phyloP scores from a whole-genome alignment of 257 asterid genomes.

The Fraxinus quadrangulata region DNA sequence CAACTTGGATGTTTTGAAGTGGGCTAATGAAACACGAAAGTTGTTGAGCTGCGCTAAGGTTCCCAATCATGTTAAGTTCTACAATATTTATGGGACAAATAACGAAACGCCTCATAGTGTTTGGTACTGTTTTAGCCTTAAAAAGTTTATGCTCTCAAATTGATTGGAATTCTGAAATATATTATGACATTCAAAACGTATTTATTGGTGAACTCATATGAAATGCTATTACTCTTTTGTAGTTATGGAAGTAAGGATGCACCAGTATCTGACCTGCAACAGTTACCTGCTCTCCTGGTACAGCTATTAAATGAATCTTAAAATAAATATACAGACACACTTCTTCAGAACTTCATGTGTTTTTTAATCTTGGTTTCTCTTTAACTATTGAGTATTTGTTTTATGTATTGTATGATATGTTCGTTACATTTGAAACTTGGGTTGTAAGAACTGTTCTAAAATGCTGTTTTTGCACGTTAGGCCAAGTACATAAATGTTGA shows the following conservation, averaged over 20 bases:
- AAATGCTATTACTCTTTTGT: conserved; percentile 31
- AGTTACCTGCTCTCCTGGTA: conserved; percentile 67
- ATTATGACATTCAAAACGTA: background rate
- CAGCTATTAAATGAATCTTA: conserved; percentile 11
- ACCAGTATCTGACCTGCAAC: conserved; percentile 75
- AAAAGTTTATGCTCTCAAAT: background rate
- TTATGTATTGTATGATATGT: background rate
- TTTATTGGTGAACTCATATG: conserved; percentile 3
- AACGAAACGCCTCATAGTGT: conserved; percentile 81
- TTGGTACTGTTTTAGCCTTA: conserved; percentile 46
- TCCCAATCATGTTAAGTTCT: conserved; percentile 71
- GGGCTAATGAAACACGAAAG: conserved; percentile 81
- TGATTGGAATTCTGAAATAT: background rate
- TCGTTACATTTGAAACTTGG: background rate
- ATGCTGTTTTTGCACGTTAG: conserved; percentile 10
- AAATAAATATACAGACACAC: conserved; percentile 18
- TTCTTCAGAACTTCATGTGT: background rate
- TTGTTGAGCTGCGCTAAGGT: conserved; percentile 65
- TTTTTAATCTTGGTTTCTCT: background rate
- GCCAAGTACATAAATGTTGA: conserved; percentile 72
- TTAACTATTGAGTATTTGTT: background rate
- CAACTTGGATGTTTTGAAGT: conserved; percentile 64
- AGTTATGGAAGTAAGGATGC: conserved; percentile 86
- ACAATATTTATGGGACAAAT: conserved; percentile 86
- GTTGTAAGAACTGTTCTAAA: conserved; percentile 10